Conservation (phyloP, 1,284 basidiomycete genomes). For the Phylloboletellus chloephorus region DNA sequence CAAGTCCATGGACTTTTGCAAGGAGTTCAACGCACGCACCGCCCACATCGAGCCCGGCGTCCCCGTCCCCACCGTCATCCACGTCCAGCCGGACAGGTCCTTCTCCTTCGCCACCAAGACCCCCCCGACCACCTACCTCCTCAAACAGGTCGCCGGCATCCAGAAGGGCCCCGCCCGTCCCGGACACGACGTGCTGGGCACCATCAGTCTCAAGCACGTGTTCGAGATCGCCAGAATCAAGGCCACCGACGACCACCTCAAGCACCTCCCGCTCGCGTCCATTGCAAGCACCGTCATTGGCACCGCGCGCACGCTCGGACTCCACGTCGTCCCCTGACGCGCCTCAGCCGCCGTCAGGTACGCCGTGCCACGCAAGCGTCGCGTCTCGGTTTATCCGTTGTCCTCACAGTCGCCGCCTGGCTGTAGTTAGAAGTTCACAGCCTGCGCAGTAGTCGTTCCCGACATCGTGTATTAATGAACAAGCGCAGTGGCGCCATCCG, state of each 20-base stretch:
- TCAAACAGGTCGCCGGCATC: constrained; percentile 89
- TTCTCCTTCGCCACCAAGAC: constrained; percentile 93
- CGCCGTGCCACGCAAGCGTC: constrained; percentile 18
- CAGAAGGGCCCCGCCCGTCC: constrained; percentile 84
- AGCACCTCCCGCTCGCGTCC: constrained; percentile 76
- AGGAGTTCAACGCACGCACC: constrained; percentile 92
- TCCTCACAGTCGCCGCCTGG: constrained; percentile 10
- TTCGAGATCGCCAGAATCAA: constrained; percentile 99
- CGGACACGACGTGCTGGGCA: constrained; percentile 72
- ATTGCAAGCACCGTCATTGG: constrained; percentile 86
- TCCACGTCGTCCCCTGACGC: constrained; percentile 79
- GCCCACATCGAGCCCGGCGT: constrained; percentile 84
- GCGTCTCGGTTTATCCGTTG: constrained; percentile 20
- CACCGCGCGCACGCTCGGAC: constrained; percentile 78
- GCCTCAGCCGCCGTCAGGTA: constrained; percentile 26
- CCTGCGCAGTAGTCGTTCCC: constrained; percentile 24
- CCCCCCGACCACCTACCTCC: constrained; percentile 86
- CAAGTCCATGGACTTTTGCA: constrained; percentile 99
- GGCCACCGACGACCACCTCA: constrained; percentile 82
- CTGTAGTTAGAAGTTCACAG: constrained; percentile 27
- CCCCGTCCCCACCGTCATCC: constrained; percentile 88
- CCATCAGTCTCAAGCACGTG: constrained; percentile 92
- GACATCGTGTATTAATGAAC: constrained; percentile 35
- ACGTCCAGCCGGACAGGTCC: constrained; percentile 90
- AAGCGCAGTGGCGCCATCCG: constrained; percentile 30